Percentiles rank a stretch among this genome's conserved stretches.
Evolutionary conservation across 306 rosid genomes (phyloP).

Genomic region (Gynostemma pentaphyllum): DNA sequence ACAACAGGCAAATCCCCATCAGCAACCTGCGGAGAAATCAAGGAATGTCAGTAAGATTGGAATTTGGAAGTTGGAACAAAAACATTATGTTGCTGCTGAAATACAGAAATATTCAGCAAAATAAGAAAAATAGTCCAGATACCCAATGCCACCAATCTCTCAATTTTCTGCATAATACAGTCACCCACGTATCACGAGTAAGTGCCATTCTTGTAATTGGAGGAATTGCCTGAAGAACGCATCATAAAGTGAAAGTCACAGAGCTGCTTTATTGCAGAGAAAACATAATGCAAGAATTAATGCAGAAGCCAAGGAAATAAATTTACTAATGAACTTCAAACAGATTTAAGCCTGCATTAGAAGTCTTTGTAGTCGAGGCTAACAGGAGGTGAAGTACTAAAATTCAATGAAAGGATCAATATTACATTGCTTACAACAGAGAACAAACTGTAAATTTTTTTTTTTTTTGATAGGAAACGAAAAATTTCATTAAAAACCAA

Average conservation of each 20-base stretch:
- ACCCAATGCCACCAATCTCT: conserved; percentile 99
- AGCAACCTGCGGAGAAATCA: conserved; percentile 61
- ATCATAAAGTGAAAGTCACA: conserved; percentile 12
- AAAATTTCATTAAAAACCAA: too few relatives aligned
- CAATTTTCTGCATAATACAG: conserved; percentile 92
- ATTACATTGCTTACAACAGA: not conserved
- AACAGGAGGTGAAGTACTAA: not conserved
- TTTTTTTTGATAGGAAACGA: too few relatives aligned
- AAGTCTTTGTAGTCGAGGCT: not conserved
- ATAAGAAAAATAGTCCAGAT: conserved; percentile 20
- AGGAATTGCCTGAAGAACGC: conserved; percentile 80
- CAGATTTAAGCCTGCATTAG: conserved; percentile 1
- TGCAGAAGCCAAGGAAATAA: not conserved
- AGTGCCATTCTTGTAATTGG: conserved; percentile 96
- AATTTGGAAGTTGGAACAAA: conserved; percentile 19
- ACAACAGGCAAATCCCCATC: conserved; percentile 92
- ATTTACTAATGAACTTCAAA: not conserved
- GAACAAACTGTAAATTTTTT: not conserved
- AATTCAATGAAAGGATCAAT: not conserved
- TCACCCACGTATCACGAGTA: conserved; percentile 93
- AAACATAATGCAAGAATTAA: not conserved
- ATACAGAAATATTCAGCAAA: conserved; percentile 17
- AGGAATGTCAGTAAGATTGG: not conserved
- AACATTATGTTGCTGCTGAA: not conserved
- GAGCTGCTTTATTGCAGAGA: not conserved